phyloP scores from a whole-genome alignment of 257 asterid species.

The Handroanthus guayacan region DNA sequence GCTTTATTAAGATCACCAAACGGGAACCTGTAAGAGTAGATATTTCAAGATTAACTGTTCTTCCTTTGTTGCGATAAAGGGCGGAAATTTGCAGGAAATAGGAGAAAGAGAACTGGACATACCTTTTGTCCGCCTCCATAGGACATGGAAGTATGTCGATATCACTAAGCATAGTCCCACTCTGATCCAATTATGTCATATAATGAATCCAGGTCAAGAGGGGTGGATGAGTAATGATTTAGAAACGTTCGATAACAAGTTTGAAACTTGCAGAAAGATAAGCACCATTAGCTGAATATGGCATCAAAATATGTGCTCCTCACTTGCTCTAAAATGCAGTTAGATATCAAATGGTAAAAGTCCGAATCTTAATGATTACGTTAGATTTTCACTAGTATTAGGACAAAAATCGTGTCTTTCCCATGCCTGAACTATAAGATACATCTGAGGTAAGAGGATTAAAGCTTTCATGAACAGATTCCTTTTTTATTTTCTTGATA shows the following conservation, averaged over 20 bases:
- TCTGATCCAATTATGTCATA: slow-evolving; percentile 27
- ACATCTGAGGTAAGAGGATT: too few species aligned
- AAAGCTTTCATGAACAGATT: too few species aligned
- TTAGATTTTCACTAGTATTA: too few species aligned
- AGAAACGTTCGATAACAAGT: background rate
- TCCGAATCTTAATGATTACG: too few species aligned
- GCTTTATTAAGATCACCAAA: slow-evolving; percentile 35
- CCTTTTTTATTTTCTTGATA: too few species aligned
- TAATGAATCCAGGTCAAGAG: background rate
- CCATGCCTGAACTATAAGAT: too few species aligned
- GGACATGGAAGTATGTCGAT: slow-evolving; percentile 29
- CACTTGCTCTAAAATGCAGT: too few species aligned
- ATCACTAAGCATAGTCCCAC: slow-evolving; percentile 30
- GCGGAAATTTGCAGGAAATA: background rate
- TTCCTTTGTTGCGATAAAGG: background rate
- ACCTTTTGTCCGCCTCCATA: slow-evolving; percentile 35
- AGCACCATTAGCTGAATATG: background rate
- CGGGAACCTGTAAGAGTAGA: slow-evolving; percentile 35
- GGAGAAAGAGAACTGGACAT: background rate
- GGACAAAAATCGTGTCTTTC: too few species aligned
- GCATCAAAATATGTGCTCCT: background rate
- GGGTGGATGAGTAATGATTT: background rate
- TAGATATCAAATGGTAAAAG: too few species aligned
- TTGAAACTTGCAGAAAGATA: background rate
- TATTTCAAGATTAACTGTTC: background rate